A percentile compares a stretch with the other conserved stretches of the same genome.
Conservation (phyloP, 345 rosid species). For the Rhodamnia rubescens region DNA sequence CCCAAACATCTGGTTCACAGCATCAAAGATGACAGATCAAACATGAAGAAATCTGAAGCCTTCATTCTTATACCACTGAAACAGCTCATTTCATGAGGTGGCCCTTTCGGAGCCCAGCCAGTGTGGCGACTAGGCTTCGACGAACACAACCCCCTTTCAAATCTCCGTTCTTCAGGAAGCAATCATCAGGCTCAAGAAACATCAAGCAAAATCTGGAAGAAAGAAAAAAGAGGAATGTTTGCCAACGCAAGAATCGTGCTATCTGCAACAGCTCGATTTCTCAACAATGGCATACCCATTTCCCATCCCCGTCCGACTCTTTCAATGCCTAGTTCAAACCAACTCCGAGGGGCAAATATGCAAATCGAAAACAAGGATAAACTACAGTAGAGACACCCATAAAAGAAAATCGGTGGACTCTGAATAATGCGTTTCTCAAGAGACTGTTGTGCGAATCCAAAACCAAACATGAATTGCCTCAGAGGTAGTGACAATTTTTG, state of each 20-base stretch:
- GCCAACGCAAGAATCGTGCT: neutral
- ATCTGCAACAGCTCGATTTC: neutral
- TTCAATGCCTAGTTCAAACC: neutral
- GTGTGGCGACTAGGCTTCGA: neutral
- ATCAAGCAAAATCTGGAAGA: neutral
- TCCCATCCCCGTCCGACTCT: neutral
- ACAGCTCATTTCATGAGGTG: neutral
- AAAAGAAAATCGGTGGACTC: neutral
- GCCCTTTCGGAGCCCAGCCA: neutral
- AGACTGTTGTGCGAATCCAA: neutral
- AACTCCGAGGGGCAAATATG: neutral
- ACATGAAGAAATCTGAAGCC: neutral
- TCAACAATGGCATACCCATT: neutral
- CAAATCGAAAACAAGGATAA: neutral
- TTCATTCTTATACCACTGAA: neutral
- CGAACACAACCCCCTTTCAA: neutral
- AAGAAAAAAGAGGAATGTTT: neutral
- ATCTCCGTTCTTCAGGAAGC: neutral
- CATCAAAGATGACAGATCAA: neutral
- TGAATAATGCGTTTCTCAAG: neutral
- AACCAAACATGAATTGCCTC: neutral
- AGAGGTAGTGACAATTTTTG: constrained; percentile 22
- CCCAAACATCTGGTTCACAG: neutral
- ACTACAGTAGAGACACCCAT: neutral
- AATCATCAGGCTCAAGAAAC: neutral